Evolutionary conservation across 768 basidiomycete genomes (phyloP).

Genomic region (Mycena vulgaris): DNA sequence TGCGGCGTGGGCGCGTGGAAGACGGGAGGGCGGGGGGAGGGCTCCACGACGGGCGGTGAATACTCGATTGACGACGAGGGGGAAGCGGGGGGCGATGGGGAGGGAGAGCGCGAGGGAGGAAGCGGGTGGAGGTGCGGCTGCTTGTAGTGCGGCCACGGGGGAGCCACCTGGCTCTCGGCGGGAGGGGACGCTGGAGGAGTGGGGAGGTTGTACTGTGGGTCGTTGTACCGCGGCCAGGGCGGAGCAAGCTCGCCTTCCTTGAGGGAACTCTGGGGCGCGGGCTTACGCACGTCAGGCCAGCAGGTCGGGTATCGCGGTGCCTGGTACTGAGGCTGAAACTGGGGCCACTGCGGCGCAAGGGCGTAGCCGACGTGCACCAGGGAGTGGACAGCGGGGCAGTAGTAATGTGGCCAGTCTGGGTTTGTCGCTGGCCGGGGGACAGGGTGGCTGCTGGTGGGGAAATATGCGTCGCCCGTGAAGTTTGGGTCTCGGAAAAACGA

Average conservation of each 20-base stretch:
- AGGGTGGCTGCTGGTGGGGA: not conserved
- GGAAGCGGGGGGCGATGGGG: not conserved
- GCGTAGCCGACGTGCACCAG: not conserved
- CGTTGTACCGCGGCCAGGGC: not conserved
- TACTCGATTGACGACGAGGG: too few species aligned
- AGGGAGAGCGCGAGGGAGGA: not conserved
- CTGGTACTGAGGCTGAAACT: not conserved
- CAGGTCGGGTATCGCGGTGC: too few species aligned
- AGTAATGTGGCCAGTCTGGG: not conserved
- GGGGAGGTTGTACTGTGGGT: not conserved
- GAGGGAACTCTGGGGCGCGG: not conserved
- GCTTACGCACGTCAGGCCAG: not conserved
- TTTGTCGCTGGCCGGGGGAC: too few species aligned
- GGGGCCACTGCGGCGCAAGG: not conserved
- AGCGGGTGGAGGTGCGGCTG: not conserved
- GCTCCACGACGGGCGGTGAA: too few species aligned
- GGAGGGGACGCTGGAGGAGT: not conserved
- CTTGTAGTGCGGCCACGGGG: not conserved
- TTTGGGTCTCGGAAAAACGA: slow-evolving; percentile 1
- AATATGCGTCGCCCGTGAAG: slow-evolving; percentile 1
- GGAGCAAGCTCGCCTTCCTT: not conserved
- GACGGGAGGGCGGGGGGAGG: not conserved
- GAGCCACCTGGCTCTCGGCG: not conserved
- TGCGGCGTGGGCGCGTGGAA: not conserved
- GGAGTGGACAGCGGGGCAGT: not conserved